Conservation (phyloP, 805 yeast species). For the Candida krabiensis region DNA sequence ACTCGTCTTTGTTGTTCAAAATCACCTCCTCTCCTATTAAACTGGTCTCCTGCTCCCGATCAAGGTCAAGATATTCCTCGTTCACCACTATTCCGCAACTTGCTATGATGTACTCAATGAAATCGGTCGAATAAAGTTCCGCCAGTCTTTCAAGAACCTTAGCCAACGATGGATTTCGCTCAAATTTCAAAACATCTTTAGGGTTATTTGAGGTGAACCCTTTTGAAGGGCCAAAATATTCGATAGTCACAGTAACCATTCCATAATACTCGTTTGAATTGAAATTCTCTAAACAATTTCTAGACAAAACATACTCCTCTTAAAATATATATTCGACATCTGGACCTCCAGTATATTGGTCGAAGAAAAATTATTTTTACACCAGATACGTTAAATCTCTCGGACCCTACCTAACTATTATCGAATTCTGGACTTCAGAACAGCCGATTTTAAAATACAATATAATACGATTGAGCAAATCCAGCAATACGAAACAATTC, state of each 20-base stretch:
- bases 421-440: no score
- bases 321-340: no score
- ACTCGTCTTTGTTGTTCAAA: conserved; percentile 18
- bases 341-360: no score
- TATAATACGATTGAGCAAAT: no score
- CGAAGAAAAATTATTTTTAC: no score
- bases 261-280: not conserved
- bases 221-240: conserved; percentile 35
- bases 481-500: no score
- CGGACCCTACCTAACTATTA: no score
- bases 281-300: no score
- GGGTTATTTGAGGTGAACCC: conserved; percentile 22
- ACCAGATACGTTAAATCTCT: no score
- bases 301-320: no score
- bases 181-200: conserved; percentile 11
- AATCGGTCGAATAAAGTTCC: conserved; percentile 17
- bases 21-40: conserved; percentile 8
- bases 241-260: conserved; percentile 19
- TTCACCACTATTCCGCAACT: conserved; percentile 30
- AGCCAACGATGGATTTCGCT: conserved; percentile 4
- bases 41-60: conserved; percentile 8
- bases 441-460: no score
- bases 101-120: conserved; percentile 19
- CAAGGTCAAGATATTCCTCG: conserved; percentile 27
- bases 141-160: conserved; percentile 5